These are phyloP conservation scores for Ophiosphaerella herpotricha DNA, from an alignment of 2,329 filamentous ascomycete species.

Conservation along the genomic window DNA sequence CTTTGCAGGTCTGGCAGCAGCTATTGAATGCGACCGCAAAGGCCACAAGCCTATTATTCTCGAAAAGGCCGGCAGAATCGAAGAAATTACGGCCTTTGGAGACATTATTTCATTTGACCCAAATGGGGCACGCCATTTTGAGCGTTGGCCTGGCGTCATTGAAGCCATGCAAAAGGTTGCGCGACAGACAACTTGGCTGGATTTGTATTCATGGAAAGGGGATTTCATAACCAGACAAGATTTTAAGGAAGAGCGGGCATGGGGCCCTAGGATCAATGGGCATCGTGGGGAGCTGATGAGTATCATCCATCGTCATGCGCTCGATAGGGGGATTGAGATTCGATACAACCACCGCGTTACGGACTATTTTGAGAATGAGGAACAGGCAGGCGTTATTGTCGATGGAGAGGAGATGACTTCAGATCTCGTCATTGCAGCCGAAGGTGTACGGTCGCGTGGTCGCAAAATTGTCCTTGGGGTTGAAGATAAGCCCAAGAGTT, in stretches of 20 bases:
- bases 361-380: conserved; percentile 61
- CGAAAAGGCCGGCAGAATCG: conserved; percentile 54
- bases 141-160: conserved; percentile 55
- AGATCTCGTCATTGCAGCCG: conserved; percentile 58
- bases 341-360: conserved; percentile 56
- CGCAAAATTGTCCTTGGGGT: conserved; percentile 59
- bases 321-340: conserved; percentile 59
- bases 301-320: conserved; percentile 62
- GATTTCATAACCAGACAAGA: conserved; percentile 64
- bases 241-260: conserved; percentile 40
- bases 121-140: conserved; percentile 64
- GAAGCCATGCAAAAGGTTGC: conserved; percentile 56
- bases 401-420: conserved; percentile 52
- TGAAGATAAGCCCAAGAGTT: conserved; percentile 57
- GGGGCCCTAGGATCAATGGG: conserved; percentile 62
- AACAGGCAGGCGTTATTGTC: conserved; percentile 57
- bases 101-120: conserved; percentile 67
- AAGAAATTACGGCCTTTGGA: conserved; percentile 61
- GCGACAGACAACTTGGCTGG: conserved; percentile 60
- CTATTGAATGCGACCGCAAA: conserved; percentile 66
- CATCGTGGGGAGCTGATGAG: conserved; percentile 64
- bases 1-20: conserved; percentile 66
- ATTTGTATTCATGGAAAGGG: conserved; percentile 64
- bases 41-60: conserved; percentile 63
- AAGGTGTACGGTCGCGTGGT: conserved; percentile 59